A percentile compares a stretch with the other conserved stretches of the same genome.
Conservation (phyloP, 768 basidiomycete species). For the Amanita pseudoporphyria region DNA sequence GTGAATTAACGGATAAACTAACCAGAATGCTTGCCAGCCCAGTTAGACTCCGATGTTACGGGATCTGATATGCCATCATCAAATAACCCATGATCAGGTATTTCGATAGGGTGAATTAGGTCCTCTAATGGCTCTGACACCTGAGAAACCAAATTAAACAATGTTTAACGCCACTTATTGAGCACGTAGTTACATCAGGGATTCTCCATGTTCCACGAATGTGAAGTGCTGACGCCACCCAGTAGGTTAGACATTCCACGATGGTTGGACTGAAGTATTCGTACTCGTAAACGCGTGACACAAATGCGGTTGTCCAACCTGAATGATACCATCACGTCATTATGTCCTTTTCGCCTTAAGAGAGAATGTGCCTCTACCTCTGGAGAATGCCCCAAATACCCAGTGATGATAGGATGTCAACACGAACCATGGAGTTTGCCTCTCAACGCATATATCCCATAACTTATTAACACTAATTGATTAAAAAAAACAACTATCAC, state of each 20-base stretch:
- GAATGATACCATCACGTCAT: neutral
- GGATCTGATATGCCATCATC: slow-evolving; percentile 13
- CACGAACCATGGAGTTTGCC: slow-evolving; percentile 44
- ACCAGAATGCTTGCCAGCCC: slow-evolving; percentile 34
- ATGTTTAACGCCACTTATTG: slow-evolving; percentile 12
- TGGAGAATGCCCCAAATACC: slow-evolving; percentile 54
- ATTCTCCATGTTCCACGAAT: slow-evolving; percentile 21
- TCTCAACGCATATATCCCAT: slow-evolving; percentile 46
- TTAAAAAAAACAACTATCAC: neutral
- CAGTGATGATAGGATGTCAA: slow-evolving; percentile 52
- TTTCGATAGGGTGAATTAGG: slow-evolving; percentile 1
- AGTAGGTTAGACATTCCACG: slow-evolving; percentile 41
- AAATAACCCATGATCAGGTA: neutral
- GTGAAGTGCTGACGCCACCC: slow-evolving; percentile 45
- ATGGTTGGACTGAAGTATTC: slow-evolving; percentile 36
- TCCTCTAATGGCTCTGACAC: slow-evolving; percentile 5
- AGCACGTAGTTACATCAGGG: slow-evolving; percentile 33
- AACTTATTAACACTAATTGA: slow-evolving; percentile 22
- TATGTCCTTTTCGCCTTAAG: neutral
- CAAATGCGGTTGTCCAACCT: slow-evolving; percentile 48
- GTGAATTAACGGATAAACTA: slow-evolving; percentile 4
- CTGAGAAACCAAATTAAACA: slow-evolving; percentile 7
- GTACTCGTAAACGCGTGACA: slow-evolving; percentile 34
- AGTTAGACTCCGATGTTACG: slow-evolving; percentile 32
- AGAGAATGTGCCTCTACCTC: slow-evolving; percentile 29